Evolutionary conservation across 805 yeast species (phyloP), one percentile per base, ranked within the genome.

Genomic region (Nakazawaea holstii): DNA sequence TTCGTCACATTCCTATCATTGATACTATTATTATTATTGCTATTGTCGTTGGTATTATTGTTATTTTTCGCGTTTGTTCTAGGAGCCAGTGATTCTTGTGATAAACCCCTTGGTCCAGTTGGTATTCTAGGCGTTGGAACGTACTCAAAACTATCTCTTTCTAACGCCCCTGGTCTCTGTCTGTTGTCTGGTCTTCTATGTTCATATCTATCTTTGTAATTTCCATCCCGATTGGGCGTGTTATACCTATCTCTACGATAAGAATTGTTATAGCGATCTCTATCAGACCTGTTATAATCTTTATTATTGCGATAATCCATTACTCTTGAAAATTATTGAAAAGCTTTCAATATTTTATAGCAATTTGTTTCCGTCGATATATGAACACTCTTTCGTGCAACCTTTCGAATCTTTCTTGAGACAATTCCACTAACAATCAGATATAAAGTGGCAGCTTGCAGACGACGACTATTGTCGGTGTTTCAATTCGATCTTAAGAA

Each of bases 91-190:
- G 7, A 14, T 7, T 39, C 42, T 9, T 6, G 33, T 14, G 7
- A 14, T 7, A 41, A 41, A 8, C 38, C 31, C n/a, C 45, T 32
- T 11, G 45, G 45, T 8, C 45, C 45, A 4, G 45, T 41, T 15
- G 45, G 45, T 33, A 41, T 33, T 26, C 11, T 41, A 6, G 45
- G 45, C 11, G 38, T 20, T 13, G 38, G 35, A 14, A 24, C 15
- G 17, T 41, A 41, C 35, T 41, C 45, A 13, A 33, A 41, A 15
- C 45, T 41, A 27, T 41, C 45, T 26, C 38, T 28, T 29, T 39
- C 42, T 5, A 15, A 15, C n/a, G 14, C 32, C 8, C 35, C 35
- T 6, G 26, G 35, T 27, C 42, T 28, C 13, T 5, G 13, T 11
- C 42, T 28, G 29, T 41, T 41, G 26, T 41, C 26, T 1, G 20